Evolutionary conservation across 495 filamentous ascomycete genomes (phyloP).

Genomic region (Penicillium macrosclerotiorum): DNA sequence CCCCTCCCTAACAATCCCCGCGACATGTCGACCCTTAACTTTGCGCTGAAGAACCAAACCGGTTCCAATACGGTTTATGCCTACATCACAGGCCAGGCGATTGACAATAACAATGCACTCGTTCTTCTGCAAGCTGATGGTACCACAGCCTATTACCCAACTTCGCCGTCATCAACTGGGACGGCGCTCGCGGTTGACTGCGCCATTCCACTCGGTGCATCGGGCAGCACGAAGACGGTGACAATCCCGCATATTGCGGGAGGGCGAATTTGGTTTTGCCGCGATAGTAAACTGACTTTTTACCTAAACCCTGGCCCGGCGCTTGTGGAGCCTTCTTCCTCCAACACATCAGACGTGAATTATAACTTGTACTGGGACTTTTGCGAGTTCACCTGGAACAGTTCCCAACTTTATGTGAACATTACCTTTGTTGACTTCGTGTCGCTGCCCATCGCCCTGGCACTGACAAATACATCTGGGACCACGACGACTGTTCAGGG

Average conservation of each 20-base stretch:
- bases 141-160: constrained; percentile 53
- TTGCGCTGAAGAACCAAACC: constrained; percentile 64
- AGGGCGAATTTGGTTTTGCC: constrained; percentile 68
- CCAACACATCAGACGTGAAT: constrained; percentile 64
- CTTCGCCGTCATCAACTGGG: constrained; percentile 43
- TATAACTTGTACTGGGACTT: constrained; percentile 65
- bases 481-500: constrained; percentile 56
- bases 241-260: constrained; percentile 67
- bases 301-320: constrained; percentile 66
- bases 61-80: constrained; percentile 60
- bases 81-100: constrained; percentile 66
- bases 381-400: constrained; percentile 72
- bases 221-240: constrained; percentile 56
- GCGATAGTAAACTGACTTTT: constrained; percentile 62
- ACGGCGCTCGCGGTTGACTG: constrained; percentile 50
- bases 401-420: constrained; percentile 66
- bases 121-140: constrained; percentile 64
- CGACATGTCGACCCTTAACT: constrained; percentile 48
- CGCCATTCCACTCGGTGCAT: constrained; percentile 60
- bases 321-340: constrained; percentile 68
- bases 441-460: constrained; percentile 60
- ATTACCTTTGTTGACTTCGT: constrained; percentile 77
- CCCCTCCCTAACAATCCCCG: background rate
- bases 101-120: constrained; percentile 57
- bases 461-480: constrained; percentile 54